Evolutionary conservation across 345 rosid species (phyloP).

Genomic region (Populus simonii): DNA sequence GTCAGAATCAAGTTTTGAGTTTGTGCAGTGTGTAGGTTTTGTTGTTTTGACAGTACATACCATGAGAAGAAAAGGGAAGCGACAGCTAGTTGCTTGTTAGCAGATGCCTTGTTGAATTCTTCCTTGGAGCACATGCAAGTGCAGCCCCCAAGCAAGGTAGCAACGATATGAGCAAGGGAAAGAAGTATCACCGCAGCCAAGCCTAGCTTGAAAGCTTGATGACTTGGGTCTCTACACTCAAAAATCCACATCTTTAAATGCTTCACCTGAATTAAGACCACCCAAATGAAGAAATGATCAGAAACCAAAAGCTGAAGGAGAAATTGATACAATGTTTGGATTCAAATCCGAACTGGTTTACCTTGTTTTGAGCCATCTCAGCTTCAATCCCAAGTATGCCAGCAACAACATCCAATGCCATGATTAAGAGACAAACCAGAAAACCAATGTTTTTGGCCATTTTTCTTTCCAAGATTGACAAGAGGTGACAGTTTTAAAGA

Average conservation of each 20-base stretch:
- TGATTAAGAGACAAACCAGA: conserved; percentile 44
- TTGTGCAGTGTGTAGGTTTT: not conserved
- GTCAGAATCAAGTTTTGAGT: not conserved
- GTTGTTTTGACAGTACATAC: conserved; percentile 25
- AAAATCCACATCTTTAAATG: conserved; percentile 68
- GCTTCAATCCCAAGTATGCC: conserved; percentile 63
- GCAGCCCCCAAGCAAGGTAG: conserved; percentile 71
- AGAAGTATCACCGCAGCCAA: conserved; percentile 66
- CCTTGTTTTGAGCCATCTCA: conserved; percentile 54
- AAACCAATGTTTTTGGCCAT: conserved; percentile 36
- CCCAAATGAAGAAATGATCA: not conserved
- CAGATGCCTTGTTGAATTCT: conserved; percentile 43
- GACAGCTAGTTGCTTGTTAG: conserved; percentile 72
- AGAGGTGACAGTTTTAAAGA: not conserved
- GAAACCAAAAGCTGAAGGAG: not conserved
- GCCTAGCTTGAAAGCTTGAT: conserved; percentile 67
- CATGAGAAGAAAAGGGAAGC: conserved; percentile 81
- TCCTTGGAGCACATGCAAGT: conserved; percentile 54
- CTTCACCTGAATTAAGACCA: conserved; percentile 42
- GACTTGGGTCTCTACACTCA: conserved; percentile 80
- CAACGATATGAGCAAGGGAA: conserved; percentile 56
- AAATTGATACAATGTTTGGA: too few species aligned
- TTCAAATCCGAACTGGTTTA: not conserved
- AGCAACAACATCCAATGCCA: conserved; percentile 52
- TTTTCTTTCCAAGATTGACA: not conserved